Percentiles rank a stretch among this genome's conserved stretches.
phyloP scores from a whole-genome alignment of 108 stramenopile species.

The Mayamaea pseudoterrestris region DNA sequence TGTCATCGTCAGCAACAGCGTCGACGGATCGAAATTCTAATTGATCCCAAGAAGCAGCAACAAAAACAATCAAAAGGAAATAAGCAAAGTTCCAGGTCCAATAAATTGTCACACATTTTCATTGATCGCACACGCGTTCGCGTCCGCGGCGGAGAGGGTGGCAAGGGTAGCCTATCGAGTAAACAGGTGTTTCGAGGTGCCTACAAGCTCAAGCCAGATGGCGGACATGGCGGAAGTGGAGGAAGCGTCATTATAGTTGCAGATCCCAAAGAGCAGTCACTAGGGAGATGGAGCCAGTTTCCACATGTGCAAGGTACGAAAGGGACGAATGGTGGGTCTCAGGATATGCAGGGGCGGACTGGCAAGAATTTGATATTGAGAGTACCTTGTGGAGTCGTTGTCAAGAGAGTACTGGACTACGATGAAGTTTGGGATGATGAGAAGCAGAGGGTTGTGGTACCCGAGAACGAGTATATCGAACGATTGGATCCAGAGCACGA shows the following conservation, averaged over 20 bases:
- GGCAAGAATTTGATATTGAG: constrained; percentile 57
- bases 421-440: constrained; percentile 48
- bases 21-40: no score
- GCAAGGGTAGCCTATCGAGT: constrained; percentile 55
- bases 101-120: no score
- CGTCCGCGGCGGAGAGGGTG: constrained; percentile 61
- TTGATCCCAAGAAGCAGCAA: no score
- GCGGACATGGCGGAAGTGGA: constrained; percentile 78
- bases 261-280: constrained; percentile 44
- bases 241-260: constrained; percentile 64
- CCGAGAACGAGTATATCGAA: constrained; percentile 13
- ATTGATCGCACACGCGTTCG: constrained; percentile 55
- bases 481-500: constrained; percentile 11
- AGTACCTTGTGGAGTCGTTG: constrained; percentile 80
- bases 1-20: no score
- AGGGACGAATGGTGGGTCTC: constrained; percentile 41
- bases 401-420: constrained; percentile 53
- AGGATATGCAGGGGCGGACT: constrained; percentile 45
- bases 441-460: constrained; percentile 11
- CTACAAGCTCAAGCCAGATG: constrained; percentile 52
- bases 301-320: constrained; percentile 44
- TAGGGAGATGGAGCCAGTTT: constrained; percentile 33
- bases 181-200: constrained; percentile 19
- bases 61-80: no score
- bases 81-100: no score